Evolutionary conservation across 805 yeast species (phyloP), one percentile per base, ranked within the genome.

Genomic region (Tetrapisispora pingtungensis): DNA sequence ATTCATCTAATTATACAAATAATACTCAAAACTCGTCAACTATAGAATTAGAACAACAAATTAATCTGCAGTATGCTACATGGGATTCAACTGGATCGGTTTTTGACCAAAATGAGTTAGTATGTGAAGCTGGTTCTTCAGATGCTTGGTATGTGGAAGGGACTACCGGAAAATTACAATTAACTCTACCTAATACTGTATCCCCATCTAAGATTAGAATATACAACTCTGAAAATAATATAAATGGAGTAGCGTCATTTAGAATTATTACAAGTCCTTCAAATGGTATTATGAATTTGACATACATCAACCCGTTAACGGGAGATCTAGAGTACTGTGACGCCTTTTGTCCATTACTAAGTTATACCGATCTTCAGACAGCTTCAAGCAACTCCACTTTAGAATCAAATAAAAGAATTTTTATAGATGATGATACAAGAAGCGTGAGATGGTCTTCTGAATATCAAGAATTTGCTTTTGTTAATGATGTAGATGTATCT

Each of bases 201-300:
- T 60, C 66, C 4, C 94, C 97, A 1, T 74, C 90, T 0, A 83
- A 84, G 51, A 68, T 86, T 13, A 68, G 96, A 43, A 57, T 93
- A 4, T 84, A 77, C 59, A 79, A 85, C 49, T 77, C 90, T 0
- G 59, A 59, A 6, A 57, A 64, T 7, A 65, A 68, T 10, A 69
- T 67, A 32, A 63, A 68, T 26, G 70, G 72, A 42, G 73, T 79
- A 6, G 70, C 80, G 40, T 47, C 72, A 7, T 93, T 89, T 60
- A 73, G 96, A 55, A 67, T 93, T 7, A 67, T 82, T 33, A 80
- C 96, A 0, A 65, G 73, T 43, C 97, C 97, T 0, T 73, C 88
- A 12, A 74, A 80, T 52, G 86, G 97, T 51, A 90, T 90, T 49
- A 84, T 93, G 96, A 93, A 93, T 60, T 62, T 93, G 50, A 78